phyloP scores from a whole-genome alignment of 306 rosid genomes.

The Fragaria nilgerrensis region DNA sequence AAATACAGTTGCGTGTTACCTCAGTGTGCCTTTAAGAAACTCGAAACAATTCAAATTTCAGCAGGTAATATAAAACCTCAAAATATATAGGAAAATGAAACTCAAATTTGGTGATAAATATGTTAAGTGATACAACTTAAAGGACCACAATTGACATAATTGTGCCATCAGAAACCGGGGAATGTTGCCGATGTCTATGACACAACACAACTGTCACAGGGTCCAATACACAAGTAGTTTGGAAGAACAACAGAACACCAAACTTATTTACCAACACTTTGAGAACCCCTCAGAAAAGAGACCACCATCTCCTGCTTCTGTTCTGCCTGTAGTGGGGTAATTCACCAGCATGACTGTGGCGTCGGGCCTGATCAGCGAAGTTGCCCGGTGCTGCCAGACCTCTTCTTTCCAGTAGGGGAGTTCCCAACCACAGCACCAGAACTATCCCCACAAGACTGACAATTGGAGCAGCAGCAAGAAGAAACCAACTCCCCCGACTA shows the following conservation, averaged over 20 bases:
- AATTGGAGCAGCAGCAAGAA: conserved; percentile 86
- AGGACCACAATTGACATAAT: not conserved
- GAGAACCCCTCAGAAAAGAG: conserved; percentile 46
- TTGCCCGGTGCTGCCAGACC: conserved; percentile 27
- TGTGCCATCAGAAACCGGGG: not conserved
- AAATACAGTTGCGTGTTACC: too few species aligned
- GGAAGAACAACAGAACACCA: conserved; percentile 32
- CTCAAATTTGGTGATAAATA: not conserved
- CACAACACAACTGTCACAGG: not conserved
- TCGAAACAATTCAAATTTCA: not conserved
- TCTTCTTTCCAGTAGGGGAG: conserved; percentile 51
- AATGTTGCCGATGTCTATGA: not conserved
- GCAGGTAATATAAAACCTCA: not conserved
- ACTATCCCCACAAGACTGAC: conserved; percentile 81
- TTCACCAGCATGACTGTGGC: conserved; percentile 24
- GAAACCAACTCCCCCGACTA: conserved; percentile 75
- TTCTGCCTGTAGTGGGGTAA: conserved; percentile 57
- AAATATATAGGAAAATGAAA: not conserved
- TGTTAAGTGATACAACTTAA: not conserved
- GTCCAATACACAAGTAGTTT: conserved; percentile 22
- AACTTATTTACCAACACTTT: conserved; percentile 24
- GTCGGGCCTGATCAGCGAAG: conserved; percentile 38
- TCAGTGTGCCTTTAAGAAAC: not conserved
- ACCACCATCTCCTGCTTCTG: conserved; percentile 91
- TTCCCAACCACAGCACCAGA: conserved; percentile 80